Evolutionary conservation across 331 rosid genomes (phyloP), one percentile per base, ranked within the genome.

Genomic region (Quercus lobata): DNA sequence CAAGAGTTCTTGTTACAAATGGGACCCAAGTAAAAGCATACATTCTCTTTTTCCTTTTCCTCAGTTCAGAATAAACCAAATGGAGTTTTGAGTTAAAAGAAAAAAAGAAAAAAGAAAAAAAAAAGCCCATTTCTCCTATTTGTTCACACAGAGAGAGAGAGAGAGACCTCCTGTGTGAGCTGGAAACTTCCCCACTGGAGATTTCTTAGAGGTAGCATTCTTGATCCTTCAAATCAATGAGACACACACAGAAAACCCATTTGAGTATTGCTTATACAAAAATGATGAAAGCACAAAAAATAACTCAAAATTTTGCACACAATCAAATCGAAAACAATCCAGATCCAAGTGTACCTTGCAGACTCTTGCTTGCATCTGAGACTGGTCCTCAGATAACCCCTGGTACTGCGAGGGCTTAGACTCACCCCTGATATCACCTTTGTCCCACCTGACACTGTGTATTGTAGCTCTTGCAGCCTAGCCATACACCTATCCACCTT

Each of bases 401-500:
- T 87, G 63, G 99, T 93, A 52, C 99, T 95, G 44, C 98, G 87
- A 78, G 99, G 99, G 80, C 99, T 93, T 29, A 95, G 98, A 79
- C 81, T 93, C 29, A 90, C 93, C 3, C 97, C 99, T 1, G 99
- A 90, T 2, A 93, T 87, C 62, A 88, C 88, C 82, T 95, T 95
- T 44, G 83, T 85, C 72, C 99, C 97, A 25, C 98, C 98, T 5
- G 91, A 62, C 54, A 88, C 97, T 1, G 93, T 91, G 57, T 87
- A 91, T 79, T 96, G 99, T 35, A 96, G 91, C 79, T 96, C 99
- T 87, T 96, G 98, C 24, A 96, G 73, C 82, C 99, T 81, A 69
- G 85, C 91, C 97, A 96, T 91, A 77, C 99, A 96, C 63, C 78
- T 87, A 76, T 96, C 98, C 96, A 96, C 94, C 98, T 95, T 83